phyloP scores from a whole-genome alignment of 164 flowering plant genomes.

The Dillenia suffruticosa region DNA sequence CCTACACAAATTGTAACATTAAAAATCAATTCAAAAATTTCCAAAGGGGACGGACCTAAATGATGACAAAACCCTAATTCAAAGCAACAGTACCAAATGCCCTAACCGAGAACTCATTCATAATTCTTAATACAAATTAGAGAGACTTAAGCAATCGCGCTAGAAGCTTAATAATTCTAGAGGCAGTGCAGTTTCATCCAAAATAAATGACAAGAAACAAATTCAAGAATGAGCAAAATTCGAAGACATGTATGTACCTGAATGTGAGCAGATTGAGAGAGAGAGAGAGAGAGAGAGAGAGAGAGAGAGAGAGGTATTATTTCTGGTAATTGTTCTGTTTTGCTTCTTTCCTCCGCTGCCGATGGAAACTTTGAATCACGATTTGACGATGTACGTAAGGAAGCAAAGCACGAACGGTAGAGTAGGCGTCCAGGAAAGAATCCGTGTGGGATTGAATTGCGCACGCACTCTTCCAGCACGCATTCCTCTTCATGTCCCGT shows the following conservation, averaged over 20 bases:
- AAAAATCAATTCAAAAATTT: neutral
- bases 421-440: slow-evolving; percentile 26
- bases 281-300: slow-evolving; percentile 5
- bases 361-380: slow-evolving; percentile 1
- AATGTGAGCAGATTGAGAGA: neutral
- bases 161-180: neutral
- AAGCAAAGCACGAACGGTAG: slow-evolving; percentile 15
- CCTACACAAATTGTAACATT: neutral
- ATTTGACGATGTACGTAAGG: neutral
- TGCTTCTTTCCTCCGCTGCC: slow-evolving; percentile 1
- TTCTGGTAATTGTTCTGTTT: neutral
- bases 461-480: too few species aligned
- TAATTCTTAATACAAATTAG: neutral
- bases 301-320: slow-evolving; percentile 1
- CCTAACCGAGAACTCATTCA: neutral
- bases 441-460: neutral
- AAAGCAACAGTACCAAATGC: neutral
- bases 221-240: neutral
- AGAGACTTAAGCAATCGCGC: neutral
- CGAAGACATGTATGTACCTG: neutral
- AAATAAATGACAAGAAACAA: neutral
- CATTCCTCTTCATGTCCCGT: too few species aligned
- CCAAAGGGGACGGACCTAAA: neutral
- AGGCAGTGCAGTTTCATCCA: neutral
- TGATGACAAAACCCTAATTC: neutral